Conservation (phyloP, 345 rosid species). For the Streptanthus diversifolius region DNA sequence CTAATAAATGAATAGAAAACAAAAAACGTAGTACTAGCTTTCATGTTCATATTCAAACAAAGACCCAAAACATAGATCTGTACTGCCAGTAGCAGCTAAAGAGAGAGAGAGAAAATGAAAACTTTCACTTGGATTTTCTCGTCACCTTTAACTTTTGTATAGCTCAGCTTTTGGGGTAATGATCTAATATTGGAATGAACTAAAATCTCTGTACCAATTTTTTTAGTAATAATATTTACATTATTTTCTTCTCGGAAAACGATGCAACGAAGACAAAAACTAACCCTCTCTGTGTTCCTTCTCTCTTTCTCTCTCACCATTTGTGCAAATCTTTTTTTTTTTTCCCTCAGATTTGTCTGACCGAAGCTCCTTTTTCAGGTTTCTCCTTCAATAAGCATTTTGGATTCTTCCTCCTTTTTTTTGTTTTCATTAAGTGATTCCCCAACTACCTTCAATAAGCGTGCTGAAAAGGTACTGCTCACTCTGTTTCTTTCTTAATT, state of each 20-base stretch:
- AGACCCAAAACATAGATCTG: not conserved
- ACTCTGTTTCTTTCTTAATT: constrained; percentile 25
- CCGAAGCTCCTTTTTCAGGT: constrained; percentile 26
- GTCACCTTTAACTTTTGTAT: constrained; percentile 21
- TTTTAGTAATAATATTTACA: not conserved
- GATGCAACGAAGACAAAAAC: constrained; percentile 28
- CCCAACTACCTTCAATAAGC: constrained; percentile 25
- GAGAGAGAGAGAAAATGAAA: constrained; percentile 3
- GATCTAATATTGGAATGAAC: constrained; percentile 31
- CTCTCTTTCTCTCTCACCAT: constrained; percentile 1
- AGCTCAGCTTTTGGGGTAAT: constrained; percentile 31
- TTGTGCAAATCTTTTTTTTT: not conserved
- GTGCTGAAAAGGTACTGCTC: constrained; percentile 32
- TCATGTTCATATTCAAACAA: constrained; percentile 4
- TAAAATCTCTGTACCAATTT: constrained; percentile 19
- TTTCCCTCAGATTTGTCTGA: constrained; percentile 7
- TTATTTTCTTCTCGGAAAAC: constrained; percentile 21
- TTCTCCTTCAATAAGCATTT: constrained; percentile 29
- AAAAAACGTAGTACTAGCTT: not conserved
- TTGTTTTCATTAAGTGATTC: constrained; percentile 11
- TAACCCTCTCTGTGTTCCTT: not conserved
- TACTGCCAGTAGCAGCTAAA: not conserved
- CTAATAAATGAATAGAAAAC: not conserved
- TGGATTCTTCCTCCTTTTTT: constrained; percentile 10
- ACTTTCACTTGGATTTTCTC: constrained; percentile 16